Base-by-base conservation (phyloP, 331 rosid species). In the Stylosanthes scabra region DNA sequence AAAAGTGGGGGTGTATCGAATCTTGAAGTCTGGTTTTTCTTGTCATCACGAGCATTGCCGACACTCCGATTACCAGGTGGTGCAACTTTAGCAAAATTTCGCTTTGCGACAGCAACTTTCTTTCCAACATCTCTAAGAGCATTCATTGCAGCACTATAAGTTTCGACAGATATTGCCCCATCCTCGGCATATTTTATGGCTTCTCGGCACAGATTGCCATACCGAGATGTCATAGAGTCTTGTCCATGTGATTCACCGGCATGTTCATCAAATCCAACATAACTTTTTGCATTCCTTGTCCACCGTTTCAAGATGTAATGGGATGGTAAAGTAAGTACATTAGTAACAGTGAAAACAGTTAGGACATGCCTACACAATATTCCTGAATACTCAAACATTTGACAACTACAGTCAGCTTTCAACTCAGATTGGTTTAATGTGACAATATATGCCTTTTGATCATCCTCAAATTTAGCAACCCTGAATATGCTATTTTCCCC, bases 381-480 rank as follows among this genome's bases (percentile, higher is more conserved):
- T 70, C 99, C 99, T 51, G 96, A 91, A 82, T 84, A 90, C 91
- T 94, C 97, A 80, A 91, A 94, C 97, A 91, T 89, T 65, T 88
- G 93, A 82, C 99, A 94, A 79, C 90, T 94, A 74, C 99, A 94
- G 59, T 80, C 83, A 44, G 97, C 99, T 86, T 83, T 94, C 89
- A 91, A 71, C 84, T 88, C 93, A 11, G 90, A 82, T 69, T 80
- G 81, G 83, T 91, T 91, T 71, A 94, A 85, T 4, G 91, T 80
- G 72, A 94, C 97, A 49, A 76, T 78, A 78, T 94, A 94, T 8
- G 96, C 91, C 79, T 86, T 91, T 58, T 82, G 88, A 66, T 83
- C 97, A 70, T 94, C 99, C 76, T 94, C 99, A 84, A 91, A 94
- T 78, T 94, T 94, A 61, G 97, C 97, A 64, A 94, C 99, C 83